Evolutionary conservation across 805 yeast genomes (phyloP).

Genomic region (Metschnikowia continentalis): DNA sequence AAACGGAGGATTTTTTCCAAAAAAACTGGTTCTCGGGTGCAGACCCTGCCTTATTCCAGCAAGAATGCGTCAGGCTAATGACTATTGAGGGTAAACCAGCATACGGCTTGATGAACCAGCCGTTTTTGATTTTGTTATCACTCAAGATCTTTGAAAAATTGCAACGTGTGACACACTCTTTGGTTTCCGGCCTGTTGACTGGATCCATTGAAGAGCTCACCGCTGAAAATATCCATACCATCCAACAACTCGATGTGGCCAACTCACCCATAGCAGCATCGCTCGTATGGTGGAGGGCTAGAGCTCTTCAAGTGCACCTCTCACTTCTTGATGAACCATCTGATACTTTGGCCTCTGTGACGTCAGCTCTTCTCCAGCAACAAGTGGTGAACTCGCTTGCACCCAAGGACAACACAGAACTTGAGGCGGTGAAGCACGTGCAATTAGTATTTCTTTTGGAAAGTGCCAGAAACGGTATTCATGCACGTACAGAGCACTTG

Average conservation of each 20-base stretch:
- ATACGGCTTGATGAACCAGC: conserved; percentile 47
- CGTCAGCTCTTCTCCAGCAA: conserved; percentile 38
- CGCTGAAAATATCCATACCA: conserved; percentile 11
- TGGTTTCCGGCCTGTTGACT: conserved; percentile 28
- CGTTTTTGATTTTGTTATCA: conserved; percentile 30
- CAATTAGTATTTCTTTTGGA: conserved; percentile 59
- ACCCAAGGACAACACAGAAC: conserved; percentile 28
- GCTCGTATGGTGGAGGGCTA: conserved; percentile 70
- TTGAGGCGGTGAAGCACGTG: conserved; percentile 31
- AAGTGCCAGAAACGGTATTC: conserved; percentile 57
- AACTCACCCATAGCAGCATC: conserved; percentile 42
- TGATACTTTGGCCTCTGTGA: conserved; percentile 41
- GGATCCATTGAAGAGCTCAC: conserved; percentile 26
- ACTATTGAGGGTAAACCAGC: conserved; percentile 66
- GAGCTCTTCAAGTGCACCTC: conserved; percentile 61
- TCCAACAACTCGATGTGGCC: conserved; percentile 7
- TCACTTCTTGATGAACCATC: conserved; percentile 63
- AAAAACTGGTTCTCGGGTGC: conserved; percentile 26
- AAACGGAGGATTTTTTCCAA: conserved; percentile 36
- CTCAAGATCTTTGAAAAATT: conserved; percentile 35
- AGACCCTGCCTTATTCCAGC: conserved; percentile 19
- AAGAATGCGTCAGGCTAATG: conserved; percentile 38
- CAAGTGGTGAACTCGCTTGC: conserved; percentile 24
- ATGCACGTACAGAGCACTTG: conserved; percentile 60
- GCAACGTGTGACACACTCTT: conserved; percentile 42